A percentile compares a stretch with the other conserved stretches of the same genome.
phyloP scores from a whole-genome alignment of 202 grass and related monocot species.

The Brachypodium distachyon region DNA sequence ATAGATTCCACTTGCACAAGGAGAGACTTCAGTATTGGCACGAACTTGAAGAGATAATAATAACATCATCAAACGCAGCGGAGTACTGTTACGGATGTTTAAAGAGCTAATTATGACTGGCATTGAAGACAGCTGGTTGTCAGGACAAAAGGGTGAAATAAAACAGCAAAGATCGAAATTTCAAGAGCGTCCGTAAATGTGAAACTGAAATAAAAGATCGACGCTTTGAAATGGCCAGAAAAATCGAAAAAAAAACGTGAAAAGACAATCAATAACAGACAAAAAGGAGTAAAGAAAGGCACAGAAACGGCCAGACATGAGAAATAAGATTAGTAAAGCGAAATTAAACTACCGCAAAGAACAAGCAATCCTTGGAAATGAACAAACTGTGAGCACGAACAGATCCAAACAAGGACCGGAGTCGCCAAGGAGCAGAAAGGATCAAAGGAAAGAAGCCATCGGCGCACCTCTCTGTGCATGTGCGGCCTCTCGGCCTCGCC shows the following conservation, averaged over 20 bases:
- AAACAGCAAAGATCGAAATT: not conserved
- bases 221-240: no score
- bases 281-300: not conserved
- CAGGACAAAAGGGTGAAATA: not conserved
- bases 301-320: not conserved
- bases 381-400: not conserved
- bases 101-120: not conserved
- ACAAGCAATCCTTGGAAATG: not conserved
- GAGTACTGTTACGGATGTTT: not conserved
- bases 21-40: not conserved
- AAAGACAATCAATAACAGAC: not conserved
- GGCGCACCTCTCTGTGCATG: conserved; percentile 68
- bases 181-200: not conserved
- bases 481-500: conserved; percentile 51
- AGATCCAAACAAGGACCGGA: conserved; percentile 2
- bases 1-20: conserved; percentile 8
- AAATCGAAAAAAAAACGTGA: not conserved
- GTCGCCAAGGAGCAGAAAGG: not conserved
- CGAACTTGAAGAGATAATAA: not conserved
- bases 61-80: not conserved
- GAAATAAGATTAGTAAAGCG: not conserved
- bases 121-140: conserved; percentile 5
- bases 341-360: not conserved
- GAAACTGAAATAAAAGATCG: not conserved
- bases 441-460: not conserved